phyloP scores from a whole-genome alignment of 768 basidiomycete genomes.

The Chalciporus pseudorubinellus region DNA sequence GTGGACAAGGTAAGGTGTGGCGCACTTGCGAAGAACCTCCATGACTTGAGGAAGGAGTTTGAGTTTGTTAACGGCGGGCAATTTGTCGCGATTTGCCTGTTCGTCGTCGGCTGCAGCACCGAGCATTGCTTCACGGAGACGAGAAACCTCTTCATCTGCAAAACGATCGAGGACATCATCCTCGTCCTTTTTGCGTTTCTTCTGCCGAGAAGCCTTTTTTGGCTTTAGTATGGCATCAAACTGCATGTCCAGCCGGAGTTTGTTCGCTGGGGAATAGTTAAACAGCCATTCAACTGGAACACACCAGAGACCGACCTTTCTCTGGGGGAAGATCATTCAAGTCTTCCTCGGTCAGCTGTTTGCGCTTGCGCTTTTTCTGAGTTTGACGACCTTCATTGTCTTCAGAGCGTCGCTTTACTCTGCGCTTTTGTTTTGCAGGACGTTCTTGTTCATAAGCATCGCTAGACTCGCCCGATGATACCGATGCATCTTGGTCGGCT shows the following conservation, averaged over 20 bases:
- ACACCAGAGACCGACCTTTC: slow-evolving; percentile 51
- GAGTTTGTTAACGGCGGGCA: slow-evolving; percentile 84
- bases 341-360: slow-evolving; percentile 61
- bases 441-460: slow-evolving; percentile 53
- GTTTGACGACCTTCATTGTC: slow-evolving; percentile 36
- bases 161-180: slow-evolving; percentile 83
- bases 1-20: neutral
- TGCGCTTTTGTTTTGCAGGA: slow-evolving; percentile 24
- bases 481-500: slow-evolving; percentile 35
- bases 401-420: slow-evolving; percentile 40
- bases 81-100: slow-evolving; percentile 71
- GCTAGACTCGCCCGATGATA: slow-evolving; percentile 41
- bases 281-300: neutral
- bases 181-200: slow-evolving; percentile 72
- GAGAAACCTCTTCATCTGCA: slow-evolving; percentile 87
- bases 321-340: slow-evolving; percentile 70
- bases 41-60: slow-evolving; percentile 85
- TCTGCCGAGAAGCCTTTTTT: slow-evolving; percentile 63
- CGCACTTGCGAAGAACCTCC: slow-evolving; percentile 90
- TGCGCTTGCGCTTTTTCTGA: slow-evolving; percentile 59
- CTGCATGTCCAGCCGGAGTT: slow-evolving; percentile 74
- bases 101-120: slow-evolving; percentile 82
- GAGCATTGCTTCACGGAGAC: slow-evolving; percentile 88
- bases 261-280: slow-evolving; percentile 52
- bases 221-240: slow-evolving; percentile 86